Evolutionary conservation across 495 filamentous ascomycete species (phyloP).

Genomic region (Talaromyces borbonicus): DNA sequence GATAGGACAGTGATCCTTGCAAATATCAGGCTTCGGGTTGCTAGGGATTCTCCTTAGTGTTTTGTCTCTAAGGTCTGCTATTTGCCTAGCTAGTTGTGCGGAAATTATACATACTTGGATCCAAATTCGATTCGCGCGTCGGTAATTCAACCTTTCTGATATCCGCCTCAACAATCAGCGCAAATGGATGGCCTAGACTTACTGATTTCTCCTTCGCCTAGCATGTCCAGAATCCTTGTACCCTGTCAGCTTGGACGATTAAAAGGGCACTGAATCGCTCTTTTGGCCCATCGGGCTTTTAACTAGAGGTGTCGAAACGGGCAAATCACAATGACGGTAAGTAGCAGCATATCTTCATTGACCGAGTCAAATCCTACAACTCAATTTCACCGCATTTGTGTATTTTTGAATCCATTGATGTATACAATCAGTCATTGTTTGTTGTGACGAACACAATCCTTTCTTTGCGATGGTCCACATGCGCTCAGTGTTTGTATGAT

Average conservation of each 20-base stretch:
- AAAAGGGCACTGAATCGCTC: background rate
- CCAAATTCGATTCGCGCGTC: background rate
- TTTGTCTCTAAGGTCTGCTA: too few relatives aligned
- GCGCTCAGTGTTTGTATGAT: too few relatives aligned
- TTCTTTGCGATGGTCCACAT: too few relatives aligned
- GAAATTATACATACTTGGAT: too few relatives aligned
- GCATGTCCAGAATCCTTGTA: constrained; percentile 7
- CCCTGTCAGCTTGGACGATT: constrained; percentile 6
- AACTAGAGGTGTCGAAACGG: background rate
- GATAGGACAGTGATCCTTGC: background rate
- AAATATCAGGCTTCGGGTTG: too few relatives aligned
- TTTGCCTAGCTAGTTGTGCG: too few relatives aligned
- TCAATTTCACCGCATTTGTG: too few relatives aligned
- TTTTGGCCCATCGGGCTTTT: background rate
- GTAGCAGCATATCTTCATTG: constrained; percentile 1
- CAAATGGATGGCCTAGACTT: background rate
- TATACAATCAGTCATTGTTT: too few relatives aligned
- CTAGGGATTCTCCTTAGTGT: too few relatives aligned
- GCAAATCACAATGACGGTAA: constrained; percentile 8
- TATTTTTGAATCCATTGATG: too few relatives aligned
- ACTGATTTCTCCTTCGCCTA: constrained; percentile 2
- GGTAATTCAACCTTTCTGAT: constrained; percentile 1
- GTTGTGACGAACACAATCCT: too few relatives aligned
- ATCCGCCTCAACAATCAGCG: background rate
- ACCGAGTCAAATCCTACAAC: too few relatives aligned